phyloP scores from a whole-genome alignment of 1,284 basidiomycete species.

The Entoloma clypeatum region DNA sequence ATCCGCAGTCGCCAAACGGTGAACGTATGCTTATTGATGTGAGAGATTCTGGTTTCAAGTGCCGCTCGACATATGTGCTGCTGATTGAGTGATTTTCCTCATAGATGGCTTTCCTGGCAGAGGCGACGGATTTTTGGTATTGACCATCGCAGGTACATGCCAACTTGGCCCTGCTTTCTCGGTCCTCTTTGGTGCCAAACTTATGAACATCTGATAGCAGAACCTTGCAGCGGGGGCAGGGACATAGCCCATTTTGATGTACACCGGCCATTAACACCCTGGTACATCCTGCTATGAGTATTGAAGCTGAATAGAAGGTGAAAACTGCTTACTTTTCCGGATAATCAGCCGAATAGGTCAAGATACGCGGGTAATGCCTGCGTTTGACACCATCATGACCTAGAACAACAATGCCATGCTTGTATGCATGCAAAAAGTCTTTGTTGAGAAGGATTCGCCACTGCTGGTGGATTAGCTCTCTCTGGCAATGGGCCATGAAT shows the following conservation, averaged over 20 bases:
- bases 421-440: conserved; percentile 11
- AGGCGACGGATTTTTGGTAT: too few relatives aligned
- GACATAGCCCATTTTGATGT: conserved; percentile 20
- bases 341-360: conserved; percentile 31
- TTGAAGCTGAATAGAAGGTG: conserved; percentile 1
- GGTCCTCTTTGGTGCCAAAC: background rate
- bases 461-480: conserved; percentile 4
- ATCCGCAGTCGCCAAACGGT: too few relatives aligned
- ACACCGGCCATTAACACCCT: conserved; percentile 26
- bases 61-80: too few relatives aligned
- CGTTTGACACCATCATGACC: conserved; percentile 23
- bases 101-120: too few relatives aligned
- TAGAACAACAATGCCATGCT: conserved; percentile 12
- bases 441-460: conserved; percentile 11
- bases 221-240: conserved; percentile 19
- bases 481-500: conserved; percentile 3
- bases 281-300: background rate
- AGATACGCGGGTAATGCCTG: conserved; percentile 23
- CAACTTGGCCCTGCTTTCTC: background rate
- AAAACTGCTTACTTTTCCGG: conserved; percentile 31
- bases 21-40: too few relatives aligned
- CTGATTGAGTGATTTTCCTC: too few relatives aligned
- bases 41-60: too few relatives aligned
- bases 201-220: conserved; percentile 10
- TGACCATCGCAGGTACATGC: background rate